Conservation (phyloP, 306 rosid genomes). For the Rubus parviflorus region DNA sequence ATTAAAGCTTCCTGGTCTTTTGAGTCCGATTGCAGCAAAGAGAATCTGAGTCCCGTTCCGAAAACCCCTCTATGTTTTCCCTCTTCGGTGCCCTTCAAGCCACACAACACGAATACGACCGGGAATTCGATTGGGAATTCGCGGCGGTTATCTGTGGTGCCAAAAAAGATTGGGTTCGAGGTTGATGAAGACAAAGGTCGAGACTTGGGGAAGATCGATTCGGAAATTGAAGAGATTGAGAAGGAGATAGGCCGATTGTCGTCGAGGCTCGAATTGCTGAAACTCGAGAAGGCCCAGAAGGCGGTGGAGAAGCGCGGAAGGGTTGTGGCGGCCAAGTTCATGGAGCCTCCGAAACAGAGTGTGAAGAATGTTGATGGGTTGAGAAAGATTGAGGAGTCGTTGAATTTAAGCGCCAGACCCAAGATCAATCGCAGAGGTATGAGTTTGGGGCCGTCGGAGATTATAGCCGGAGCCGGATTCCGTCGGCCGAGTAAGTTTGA, state of each 20-base stretch:
- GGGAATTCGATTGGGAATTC: slow-evolving; percentile 38
- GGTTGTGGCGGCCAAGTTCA: slow-evolving; percentile 52
- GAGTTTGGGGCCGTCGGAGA: slow-evolving; percentile 83
- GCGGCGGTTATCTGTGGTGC: slow-evolving; percentile 10
- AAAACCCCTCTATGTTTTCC: slow-evolving; percentile 36
- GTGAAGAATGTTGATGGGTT: slow-evolving; percentile 27
- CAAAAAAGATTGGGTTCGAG: slow-evolving; percentile 22
- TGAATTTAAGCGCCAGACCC: slow-evolving; percentile 24
- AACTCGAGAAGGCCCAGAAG: slow-evolving; percentile 46
- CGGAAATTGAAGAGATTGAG: slow-evolving; percentile 56
- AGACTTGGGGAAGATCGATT: slow-evolving; percentile 44
- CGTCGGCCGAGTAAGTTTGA: slow-evolving; percentile 48
- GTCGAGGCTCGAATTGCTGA: slow-evolving; percentile 45
- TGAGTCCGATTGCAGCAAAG: slow-evolving; percentile 54
- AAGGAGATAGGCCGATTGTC: slow-evolving; percentile 49
- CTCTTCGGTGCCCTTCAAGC: slow-evolving; percentile 37
- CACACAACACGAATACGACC: slow-evolving; percentile 25
- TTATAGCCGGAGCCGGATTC: slow-evolving; percentile 37
- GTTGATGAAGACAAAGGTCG: slow-evolving; percentile 25
- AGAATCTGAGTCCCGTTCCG: slow-evolving; percentile 50
- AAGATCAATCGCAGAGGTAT: slow-evolving; percentile 58
- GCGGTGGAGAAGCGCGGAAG: slow-evolving; percentile 43
- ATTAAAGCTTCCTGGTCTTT: slow-evolving; percentile 43
- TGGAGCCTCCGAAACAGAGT: slow-evolving; percentile 53
- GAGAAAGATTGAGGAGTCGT: slow-evolving; percentile 40